These are phyloP conservation scores for Lenzites betulinus DNA, from an alignment of 768 basidiomycete genomes.

Conservation along the genomic window DNA sequence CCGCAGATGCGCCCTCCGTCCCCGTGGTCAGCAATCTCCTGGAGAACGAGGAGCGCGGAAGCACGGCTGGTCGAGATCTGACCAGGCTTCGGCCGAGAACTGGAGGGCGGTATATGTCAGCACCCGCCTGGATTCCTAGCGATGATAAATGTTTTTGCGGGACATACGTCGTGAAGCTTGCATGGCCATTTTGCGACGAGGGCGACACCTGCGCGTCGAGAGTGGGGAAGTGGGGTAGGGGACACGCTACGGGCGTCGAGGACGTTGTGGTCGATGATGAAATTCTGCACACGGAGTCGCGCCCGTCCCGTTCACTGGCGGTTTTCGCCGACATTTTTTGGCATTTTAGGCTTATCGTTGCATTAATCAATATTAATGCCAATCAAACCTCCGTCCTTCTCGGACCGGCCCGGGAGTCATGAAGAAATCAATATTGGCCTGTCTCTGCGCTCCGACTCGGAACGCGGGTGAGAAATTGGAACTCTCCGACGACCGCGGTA, in stretches of 20 bases:
- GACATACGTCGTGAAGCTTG: slow-evolving; percentile 20
- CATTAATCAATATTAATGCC: not conserved
- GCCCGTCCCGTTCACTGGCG: not conserved
- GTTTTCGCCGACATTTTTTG: not conserved
- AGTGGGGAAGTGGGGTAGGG: not conserved
- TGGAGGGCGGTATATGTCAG: slow-evolving; percentile 1
- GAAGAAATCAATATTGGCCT: not conserved
- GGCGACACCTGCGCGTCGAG: slow-evolving; percentile 20
- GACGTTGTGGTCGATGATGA: slow-evolving; percentile 13
- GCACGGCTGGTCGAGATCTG: slow-evolving; percentile 27
- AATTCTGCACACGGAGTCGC: slow-evolving; percentile 1
- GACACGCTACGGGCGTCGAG: slow-evolving; percentile 3
- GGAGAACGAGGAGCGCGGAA: slow-evolving; percentile 21
- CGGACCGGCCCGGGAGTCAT: slow-evolving; percentile 14
- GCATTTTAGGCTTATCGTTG: not conserved
- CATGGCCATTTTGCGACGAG: slow-evolving; percentile 14
- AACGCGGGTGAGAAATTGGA: not conserved
- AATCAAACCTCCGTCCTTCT: slow-evolving; percentile 1
- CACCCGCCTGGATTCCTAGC: slow-evolving; percentile 11
- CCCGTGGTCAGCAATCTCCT: slow-evolving; percentile 28
- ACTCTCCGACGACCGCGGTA: slow-evolving; percentile 2
- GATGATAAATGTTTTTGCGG: not conserved
- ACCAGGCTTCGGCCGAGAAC: slow-evolving; percentile 31
- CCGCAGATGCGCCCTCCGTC: slow-evolving; percentile 27
- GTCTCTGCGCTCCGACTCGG: not conserved